phyloP scores from a whole-genome alignment of 768 basidiomycete genomes.

The Dictyophora rubrovolvata region DNA sequence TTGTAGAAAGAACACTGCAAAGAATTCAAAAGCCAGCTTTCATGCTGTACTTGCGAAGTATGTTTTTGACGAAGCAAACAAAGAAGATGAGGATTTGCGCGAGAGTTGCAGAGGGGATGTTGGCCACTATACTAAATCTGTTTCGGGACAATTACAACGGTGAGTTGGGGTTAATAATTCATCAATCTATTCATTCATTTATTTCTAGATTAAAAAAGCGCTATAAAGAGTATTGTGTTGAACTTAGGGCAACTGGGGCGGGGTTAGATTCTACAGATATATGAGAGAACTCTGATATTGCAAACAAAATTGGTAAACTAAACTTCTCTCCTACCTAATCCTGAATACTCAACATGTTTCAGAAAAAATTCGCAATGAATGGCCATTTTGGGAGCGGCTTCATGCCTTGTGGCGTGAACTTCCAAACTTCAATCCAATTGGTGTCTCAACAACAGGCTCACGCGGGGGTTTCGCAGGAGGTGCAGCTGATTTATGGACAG shows the following conservation, averaged over 20 bases:
- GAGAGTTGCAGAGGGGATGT: neutral
- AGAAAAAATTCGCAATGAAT: conserved; percentile 12
- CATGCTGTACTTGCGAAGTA: conserved; percentile 14
- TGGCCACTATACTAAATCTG: neutral
- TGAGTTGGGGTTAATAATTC: neutral
- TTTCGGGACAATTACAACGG: conserved; percentile 2
- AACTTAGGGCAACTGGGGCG: neutral
- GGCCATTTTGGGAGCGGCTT: conserved; percentile 22
- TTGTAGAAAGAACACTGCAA: conserved; percentile 13
- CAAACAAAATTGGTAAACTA: neutral
- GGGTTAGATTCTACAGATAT: neutral
- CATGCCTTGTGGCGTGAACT: conserved; percentile 22
- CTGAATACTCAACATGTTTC: neutral
- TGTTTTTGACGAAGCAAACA: conserved; percentile 16
- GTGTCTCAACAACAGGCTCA: neutral
- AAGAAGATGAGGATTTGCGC: conserved; percentile 1
- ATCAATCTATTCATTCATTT: too few relatives aligned
- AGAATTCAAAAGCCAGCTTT: conserved; percentile 14
- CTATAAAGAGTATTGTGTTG: neutral
- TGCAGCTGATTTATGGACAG: neutral
- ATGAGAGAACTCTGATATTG: neutral
- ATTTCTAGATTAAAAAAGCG: conserved; percentile 6
- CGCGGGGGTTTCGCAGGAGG: neutral
- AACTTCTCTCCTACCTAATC: neutral
- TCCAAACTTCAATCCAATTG: conserved; percentile 22